Conservation (phyloP, 495 filamentous ascomycete genomes). For the Ramalina intermedia region DNA sequence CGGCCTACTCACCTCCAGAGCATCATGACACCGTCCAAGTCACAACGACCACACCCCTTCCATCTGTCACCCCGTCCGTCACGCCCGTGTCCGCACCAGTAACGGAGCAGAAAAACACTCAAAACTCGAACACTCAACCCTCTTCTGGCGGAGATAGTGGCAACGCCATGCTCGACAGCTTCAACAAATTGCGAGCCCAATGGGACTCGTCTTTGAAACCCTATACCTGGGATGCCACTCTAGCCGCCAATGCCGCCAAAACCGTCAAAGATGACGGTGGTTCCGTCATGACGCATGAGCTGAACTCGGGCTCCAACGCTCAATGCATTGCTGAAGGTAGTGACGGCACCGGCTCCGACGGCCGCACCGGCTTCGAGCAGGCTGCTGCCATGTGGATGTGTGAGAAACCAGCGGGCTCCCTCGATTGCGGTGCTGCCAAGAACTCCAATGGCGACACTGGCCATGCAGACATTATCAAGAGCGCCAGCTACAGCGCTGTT, state of each 20-base stretch:
- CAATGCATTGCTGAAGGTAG: slow-evolving; percentile 9
- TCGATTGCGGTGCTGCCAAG: background rate
- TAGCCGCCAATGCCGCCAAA: background rate
- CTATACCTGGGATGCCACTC: background rate
- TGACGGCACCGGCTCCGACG: background rate
- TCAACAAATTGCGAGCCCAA: background rate
- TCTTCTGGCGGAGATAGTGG: slow-evolving; percentile 2
- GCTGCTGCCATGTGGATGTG: slow-evolving; percentile 10
- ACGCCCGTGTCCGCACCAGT: background rate
- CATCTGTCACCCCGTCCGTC: background rate
- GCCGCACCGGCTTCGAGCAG: background rate
- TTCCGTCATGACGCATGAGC: background rate
- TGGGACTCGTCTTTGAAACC: background rate
- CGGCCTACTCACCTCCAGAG: background rate
- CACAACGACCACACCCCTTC: background rate
- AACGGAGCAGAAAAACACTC: background rate
- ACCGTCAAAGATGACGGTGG: slow-evolving; percentile 1
- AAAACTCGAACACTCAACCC: background rate
- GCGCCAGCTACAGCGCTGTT: background rate
- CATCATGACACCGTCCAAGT: background rate
- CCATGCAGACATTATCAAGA: slow-evolving; percentile 9
- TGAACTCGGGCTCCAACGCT: slow-evolving; percentile 5
- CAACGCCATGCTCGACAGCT: slow-evolving; percentile 1
- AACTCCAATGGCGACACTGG: background rate
- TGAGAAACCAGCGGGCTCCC: slow-evolving; percentile 1